Evolutionary conservation across 73 alveolate genomes (phyloP).

Genomic region (Paramecium sexaurelia): DNA sequence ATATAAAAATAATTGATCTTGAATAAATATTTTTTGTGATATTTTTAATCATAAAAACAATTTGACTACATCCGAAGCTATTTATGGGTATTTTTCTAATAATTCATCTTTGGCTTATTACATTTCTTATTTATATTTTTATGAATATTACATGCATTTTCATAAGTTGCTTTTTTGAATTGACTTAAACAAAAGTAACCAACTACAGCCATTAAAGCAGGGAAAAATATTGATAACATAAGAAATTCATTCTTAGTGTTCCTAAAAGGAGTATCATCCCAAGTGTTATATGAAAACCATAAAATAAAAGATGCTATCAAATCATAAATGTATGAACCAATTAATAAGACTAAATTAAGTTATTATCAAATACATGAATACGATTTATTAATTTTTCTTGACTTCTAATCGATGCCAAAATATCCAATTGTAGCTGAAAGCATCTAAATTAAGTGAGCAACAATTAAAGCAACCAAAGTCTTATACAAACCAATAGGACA

Average conservation of each 20-base stretch:
- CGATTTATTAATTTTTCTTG: slow-evolving; percentile 39
- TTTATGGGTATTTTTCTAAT: neutral
- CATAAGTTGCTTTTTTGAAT: slow-evolving; percentile 48
- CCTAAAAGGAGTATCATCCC: slow-evolving; percentile 5
- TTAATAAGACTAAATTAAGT: neutral
- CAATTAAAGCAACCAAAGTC: neutral
- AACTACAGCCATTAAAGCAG: slow-evolving; percentile 9
- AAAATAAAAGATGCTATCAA: neutral
- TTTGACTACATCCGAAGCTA: neutral
- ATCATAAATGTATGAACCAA: neutral
- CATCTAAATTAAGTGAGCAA: slow-evolving; percentile 50
- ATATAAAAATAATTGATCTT: neutral
- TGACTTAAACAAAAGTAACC: slow-evolving; percentile 28
- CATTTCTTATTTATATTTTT: neutral
- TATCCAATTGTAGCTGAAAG: slow-evolving; percentile 14
- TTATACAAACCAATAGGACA: slow-evolving; percentile 30
- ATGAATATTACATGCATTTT: neutral
- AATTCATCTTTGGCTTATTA: neutral
- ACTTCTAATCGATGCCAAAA: slow-evolving; percentile 36
- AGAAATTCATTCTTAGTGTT: slow-evolving; percentile 51
- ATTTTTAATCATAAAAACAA: neutral
- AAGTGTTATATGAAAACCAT: neutral
- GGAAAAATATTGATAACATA: slow-evolving; percentile 39
- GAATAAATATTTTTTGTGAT: neutral
- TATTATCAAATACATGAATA: neutral